Evolutionary conservation across 2,329 filamentous ascomycete genomes (phyloP).

Genomic region (Cercospora sp.): DNA sequence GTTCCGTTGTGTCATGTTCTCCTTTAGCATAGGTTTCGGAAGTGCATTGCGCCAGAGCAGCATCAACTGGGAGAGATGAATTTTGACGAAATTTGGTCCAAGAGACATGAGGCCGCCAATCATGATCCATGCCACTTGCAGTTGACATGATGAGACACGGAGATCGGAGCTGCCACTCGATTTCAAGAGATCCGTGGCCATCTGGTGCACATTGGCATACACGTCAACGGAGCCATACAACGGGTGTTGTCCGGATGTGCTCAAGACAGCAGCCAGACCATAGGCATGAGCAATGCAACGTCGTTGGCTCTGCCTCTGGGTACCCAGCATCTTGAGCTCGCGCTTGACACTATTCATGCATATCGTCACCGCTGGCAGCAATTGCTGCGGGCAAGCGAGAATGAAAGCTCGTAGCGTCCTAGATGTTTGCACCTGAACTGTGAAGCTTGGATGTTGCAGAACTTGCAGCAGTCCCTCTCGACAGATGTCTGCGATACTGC

Average conservation of each 20-base stretch:
- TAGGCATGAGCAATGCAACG: slow-evolving; percentile 89
- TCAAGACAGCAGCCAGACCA: slow-evolving; percentile 85
- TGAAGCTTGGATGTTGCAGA: slow-evolving; percentile 91
- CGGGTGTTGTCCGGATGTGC: slow-evolving; percentile 82
- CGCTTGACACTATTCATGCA: slow-evolving; percentile 94
- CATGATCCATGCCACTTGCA: slow-evolving; percentile 96
- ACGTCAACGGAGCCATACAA: slow-evolving; percentile 94
- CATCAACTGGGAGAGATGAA: slow-evolving; percentile 90
- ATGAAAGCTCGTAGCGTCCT: slow-evolving; percentile 85
- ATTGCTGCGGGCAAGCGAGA: slow-evolving; percentile 85
- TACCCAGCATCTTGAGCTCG: slow-evolving; percentile 75
- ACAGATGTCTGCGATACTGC: slow-evolving; percentile 75
- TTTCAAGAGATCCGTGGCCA: slow-evolving; percentile 90
- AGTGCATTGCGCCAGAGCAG: slow-evolving; percentile 96
- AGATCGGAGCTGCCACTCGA: slow-evolving; percentile 89
- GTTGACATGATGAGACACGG: slow-evolving; percentile 86
- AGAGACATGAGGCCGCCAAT: slow-evolving; percentile 96
- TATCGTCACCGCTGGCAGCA: slow-evolving; percentile 86
- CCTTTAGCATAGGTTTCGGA: slow-evolving; percentile 89
- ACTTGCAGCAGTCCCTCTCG: slow-evolving; percentile 87
- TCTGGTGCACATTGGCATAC: slow-evolving; percentile 84
- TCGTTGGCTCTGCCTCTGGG: slow-evolving; percentile 74
- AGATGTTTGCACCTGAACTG: slow-evolving; percentile 87
- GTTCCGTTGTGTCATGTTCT: slow-evolving; percentile 81
- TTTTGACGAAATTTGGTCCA: slow-evolving; percentile 97